Conservation (phyloP, 306 rosid species). For the Cucumis hystrix region DNA sequence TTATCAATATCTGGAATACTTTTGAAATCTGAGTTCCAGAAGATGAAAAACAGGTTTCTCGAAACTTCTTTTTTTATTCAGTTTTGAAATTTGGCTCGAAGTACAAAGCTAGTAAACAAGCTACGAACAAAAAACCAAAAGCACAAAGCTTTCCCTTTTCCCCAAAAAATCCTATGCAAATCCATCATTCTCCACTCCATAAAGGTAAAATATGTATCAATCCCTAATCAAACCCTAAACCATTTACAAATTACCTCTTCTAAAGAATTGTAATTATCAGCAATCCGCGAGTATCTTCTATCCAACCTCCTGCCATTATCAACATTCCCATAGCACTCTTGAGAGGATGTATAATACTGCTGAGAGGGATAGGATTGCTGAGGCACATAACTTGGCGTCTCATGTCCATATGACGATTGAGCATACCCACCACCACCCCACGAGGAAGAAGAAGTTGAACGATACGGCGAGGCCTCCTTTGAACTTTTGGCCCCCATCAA, state of each 20-base stretch:
- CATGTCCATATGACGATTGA: slow-evolving; percentile 18
- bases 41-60: not conserved
- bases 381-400: slow-evolving; percentile 11
- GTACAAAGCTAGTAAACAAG: not conserved
- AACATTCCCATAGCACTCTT: not conserved
- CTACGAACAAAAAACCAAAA: not conserved
- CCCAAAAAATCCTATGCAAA: not conserved
- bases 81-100: not conserved
- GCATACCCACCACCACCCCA: slow-evolving; percentile 22
- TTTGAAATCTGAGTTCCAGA: not conserved
- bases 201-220: not conserved
- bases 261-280: slow-evolving; percentile 59
- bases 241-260: slow-evolving; percentile 35
- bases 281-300: slow-evolving; percentile 65
- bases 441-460: slow-evolving; percentile 23
- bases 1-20: not conserved
- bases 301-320: slow-evolving; percentile 32
- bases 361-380: slow-evolving; percentile 19
- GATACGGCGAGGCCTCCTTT: slow-evolving; percentile 41
- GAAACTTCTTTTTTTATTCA: not conserved
- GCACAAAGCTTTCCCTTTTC: not conserved
- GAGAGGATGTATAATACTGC: slow-evolving; percentile 13
- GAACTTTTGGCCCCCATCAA: slow-evolving; percentile 77
- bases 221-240: not conserved
- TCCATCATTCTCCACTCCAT: not conserved